A percentile compares a stretch with the other conserved stretches of the same genome.
Evolutionary conservation across 768 basidiomycete genomes (phyloP).

Genomic region (Hysterangium stoloniferum): DNA sequence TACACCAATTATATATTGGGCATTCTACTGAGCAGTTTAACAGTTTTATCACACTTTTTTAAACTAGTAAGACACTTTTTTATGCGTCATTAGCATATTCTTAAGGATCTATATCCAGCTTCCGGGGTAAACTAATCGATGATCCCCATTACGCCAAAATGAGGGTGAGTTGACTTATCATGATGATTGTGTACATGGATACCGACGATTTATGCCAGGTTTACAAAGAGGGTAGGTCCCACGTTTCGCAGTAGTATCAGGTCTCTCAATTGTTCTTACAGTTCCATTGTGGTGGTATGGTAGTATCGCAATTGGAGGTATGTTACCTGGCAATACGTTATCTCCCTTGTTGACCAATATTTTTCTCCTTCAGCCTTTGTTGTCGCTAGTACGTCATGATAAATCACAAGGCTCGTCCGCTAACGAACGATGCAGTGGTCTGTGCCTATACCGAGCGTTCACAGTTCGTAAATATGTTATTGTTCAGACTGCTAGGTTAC

Average conservation of each 20-base stretch:
- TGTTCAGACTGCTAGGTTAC: neutral
- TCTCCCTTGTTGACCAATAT: too few relatives aligned
- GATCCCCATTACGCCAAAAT: neutral
- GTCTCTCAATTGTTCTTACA: neutral
- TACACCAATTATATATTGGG: neutral
- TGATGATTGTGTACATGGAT: neutral
- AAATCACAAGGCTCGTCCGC: neutral
- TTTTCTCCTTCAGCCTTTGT: neutral
- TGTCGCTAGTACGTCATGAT: neutral
- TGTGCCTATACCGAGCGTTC: neutral
- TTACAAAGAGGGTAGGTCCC: constrained; percentile 6
- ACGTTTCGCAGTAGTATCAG: neutral
- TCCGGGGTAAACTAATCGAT: neutral
- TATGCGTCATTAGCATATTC: neutral
- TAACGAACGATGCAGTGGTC: neutral
- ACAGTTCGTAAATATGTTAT: neutral
- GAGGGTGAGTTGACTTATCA: neutral
- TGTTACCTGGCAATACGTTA: neutral
- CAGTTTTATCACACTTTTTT: neutral
- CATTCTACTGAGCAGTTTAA: neutral
- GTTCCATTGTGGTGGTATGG: neutral
- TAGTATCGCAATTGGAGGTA: neutral
- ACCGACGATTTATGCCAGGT: neutral
- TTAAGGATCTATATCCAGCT: neutral
- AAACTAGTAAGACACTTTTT: neutral